Base-by-base conservation (phyloP, 257 asterid species). In the Solanum okadae region DNA sequence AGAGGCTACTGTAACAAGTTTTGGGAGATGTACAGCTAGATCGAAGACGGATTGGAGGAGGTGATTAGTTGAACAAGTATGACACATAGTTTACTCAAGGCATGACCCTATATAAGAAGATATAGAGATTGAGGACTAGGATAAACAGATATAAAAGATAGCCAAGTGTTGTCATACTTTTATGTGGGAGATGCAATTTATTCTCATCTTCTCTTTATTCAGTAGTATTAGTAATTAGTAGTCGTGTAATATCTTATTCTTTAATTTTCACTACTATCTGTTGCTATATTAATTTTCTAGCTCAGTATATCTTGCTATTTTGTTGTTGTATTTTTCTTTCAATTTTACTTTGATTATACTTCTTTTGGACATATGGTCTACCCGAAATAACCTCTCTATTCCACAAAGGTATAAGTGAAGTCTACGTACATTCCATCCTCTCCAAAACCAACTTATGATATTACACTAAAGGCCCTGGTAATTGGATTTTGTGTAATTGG, bases 401-500 rank as follows among this genome's bases (percentile, higher is more conserved):
- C 11, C 10, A 13, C 0, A 13, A 27, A 12, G 2, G 1, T 15
- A 68, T 0, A 6, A 13, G 2, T 68, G 16, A 12, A 7, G 9
- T 6, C 4, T 14, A 4, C 5, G 22, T 68, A 13, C 5, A 70
- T 3, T 5, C 0, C 9, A 29, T 6, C 6, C 12, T 2, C 5
- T 2, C 4, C 14, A 16, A 8, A 15, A 3, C 2, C 6, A 15
- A 31, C 1, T 16, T 0, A 2, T 71, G 23, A 29, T 0, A 14
- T 15, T 15, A 70, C 2, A 70, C 1, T 29, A 42, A 42, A 42
- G 49, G 14, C 1, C 49, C 0, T 42, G 49, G 5, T 42, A 42
- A 42, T 1, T 40, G 46, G 14, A 40, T 40, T 40, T 40, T 0
- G 14, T 9, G 44, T 40, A 40, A 40, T 40, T 42, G 14, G 46